A percentile compares a stretch with the other conserved stretches of the same genome.
Evolutionary conservation across 306 rosid genomes (phyloP).

Genomic region (Chamaecrista fasciculata): DNA sequence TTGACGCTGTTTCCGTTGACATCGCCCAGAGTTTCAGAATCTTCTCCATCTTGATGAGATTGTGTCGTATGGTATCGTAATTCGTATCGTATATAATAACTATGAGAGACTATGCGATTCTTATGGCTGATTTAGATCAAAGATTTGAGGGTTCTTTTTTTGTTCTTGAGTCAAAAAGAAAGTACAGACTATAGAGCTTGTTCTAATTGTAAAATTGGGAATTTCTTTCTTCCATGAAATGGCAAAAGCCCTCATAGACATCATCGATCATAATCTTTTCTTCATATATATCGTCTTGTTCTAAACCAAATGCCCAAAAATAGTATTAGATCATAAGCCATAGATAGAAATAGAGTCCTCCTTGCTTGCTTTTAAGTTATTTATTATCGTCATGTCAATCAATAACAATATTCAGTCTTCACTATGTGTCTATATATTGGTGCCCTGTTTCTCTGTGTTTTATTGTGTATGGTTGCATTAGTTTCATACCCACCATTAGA

Average conservation of each 20-base stretch:
- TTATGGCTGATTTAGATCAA: slow-evolving; percentile 31
- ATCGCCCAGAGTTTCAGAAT: slow-evolving; percentile 79
- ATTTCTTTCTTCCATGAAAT: slow-evolving; percentile 35
- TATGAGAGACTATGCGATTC: slow-evolving; percentile 15
- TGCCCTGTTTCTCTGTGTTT: not conserved
- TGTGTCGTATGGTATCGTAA: too few species aligned
- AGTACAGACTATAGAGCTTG: slow-evolving; percentile 43
- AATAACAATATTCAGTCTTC: not conserved
- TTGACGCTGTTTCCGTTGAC: slow-evolving; percentile 75
- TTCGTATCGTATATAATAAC: not conserved
- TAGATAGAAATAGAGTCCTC: not conserved
- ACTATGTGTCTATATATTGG: not conserved
- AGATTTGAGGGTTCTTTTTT: slow-evolving; percentile 25
- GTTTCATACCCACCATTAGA: not conserved
- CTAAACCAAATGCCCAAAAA: not conserved
- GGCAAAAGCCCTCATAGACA: slow-evolving; percentile 24
- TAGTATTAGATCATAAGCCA: not conserved
- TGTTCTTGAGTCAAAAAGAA: slow-evolving; percentile 24
- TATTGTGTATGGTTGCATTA: not conserved
- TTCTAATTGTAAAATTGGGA: slow-evolving; percentile 55
- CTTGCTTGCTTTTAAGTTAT: not conserved
- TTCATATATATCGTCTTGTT: slow-evolving; percentile 12
- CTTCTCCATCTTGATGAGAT: slow-evolving; percentile 53
- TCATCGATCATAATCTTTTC: slow-evolving; percentile 23
- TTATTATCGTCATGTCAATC: not conserved